These are phyloP conservation scores for Aspergillus udagawae DNA, from an alignment of 2,329 filamentous ascomycete genomes.

Conservation along the genomic window DNA sequence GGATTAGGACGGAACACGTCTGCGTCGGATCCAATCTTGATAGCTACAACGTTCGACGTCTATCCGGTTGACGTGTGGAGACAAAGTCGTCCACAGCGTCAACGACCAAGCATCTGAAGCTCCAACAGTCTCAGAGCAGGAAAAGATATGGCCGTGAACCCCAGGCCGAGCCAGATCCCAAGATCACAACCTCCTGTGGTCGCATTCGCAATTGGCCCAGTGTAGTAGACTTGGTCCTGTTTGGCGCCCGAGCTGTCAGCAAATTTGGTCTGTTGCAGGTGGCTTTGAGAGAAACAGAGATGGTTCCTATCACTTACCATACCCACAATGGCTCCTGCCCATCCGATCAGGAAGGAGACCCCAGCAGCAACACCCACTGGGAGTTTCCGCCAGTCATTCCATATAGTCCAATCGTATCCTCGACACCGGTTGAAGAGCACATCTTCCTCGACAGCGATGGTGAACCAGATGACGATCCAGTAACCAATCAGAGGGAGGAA, in stretches of 20 bases:
- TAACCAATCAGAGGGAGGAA: conserved; percentile 47
- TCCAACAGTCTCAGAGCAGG: conserved; percentile 35
- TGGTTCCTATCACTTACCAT: conserved; percentile 25
- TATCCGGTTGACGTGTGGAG: neutral
- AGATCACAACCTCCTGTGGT: conserved; percentile 33
- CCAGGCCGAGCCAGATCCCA: conserved; percentile 34
- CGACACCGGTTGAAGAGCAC: conserved; percentile 38
- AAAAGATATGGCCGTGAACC: conserved; percentile 33
- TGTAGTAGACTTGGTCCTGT: conserved; percentile 37
- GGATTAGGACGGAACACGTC: neutral
- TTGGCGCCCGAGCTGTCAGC: conserved; percentile 1
- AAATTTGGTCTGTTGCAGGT: neutral
- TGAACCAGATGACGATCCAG: conserved; percentile 43
- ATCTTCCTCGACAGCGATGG: conserved; percentile 42
- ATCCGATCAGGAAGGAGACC: conserved; percentile 35
- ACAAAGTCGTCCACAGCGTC: neutral
- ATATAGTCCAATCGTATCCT: conserved; percentile 40
- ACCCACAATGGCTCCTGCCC: conserved; percentile 38
- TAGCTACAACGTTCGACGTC: neutral
- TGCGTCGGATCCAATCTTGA: neutral
- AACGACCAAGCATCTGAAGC: conserved; percentile 25
- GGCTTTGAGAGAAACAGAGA: neutral
- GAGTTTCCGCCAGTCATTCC: conserved; percentile 36
- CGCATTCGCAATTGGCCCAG: conserved; percentile 31
- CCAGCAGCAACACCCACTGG: conserved; percentile 41